Conservation (phyloP, 2,329 filamentous ascomycete species). For the Cucurbitaria berberidis region DNA sequence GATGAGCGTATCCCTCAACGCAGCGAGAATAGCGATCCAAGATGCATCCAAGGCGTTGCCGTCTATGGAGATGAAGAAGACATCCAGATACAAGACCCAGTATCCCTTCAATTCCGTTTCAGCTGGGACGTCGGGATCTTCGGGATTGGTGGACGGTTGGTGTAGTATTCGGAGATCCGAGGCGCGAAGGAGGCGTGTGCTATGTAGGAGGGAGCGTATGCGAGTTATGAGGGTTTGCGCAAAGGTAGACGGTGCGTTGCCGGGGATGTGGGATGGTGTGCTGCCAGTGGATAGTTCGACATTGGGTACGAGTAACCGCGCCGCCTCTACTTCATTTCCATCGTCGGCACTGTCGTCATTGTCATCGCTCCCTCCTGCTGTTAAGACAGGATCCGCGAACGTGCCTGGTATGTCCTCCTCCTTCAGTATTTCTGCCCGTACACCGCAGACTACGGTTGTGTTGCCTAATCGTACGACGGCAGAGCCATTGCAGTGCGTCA, state of each 20-base stretch:
- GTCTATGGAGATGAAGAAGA: slow-evolving; percentile 92
- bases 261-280: slow-evolving; percentile 83
- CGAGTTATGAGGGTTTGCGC: slow-evolving; percentile 87
- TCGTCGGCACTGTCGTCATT: slow-evolving; percentile 29
- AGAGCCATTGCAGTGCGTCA: slow-evolving; percentile 89
- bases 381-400: slow-evolving; percentile 33
- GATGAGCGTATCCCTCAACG: slow-evolving; percentile 76
- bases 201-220: slow-evolving; percentile 77
- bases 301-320: slow-evolving; percentile 87
- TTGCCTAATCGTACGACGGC: slow-evolving; percentile 87
- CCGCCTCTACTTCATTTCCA: slow-evolving; percentile 50
- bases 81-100: slow-evolving; percentile 93
- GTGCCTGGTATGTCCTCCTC: slow-evolving; percentile 76
- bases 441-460: slow-evolving; percentile 92
- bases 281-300: slow-evolving; percentile 91
- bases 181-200: slow-evolving; percentile 68
- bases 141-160: slow-evolving; percentile 54
- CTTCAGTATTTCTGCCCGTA: slow-evolving; percentile 83
- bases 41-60: slow-evolving; percentile 91
- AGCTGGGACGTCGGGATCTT: slow-evolving; percentile 56
- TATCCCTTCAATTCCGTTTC: slow-evolving; percentile 74
- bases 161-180: slow-evolving; percentile 77
- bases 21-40: slow-evolving; percentile 83
- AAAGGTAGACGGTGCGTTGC: slow-evolving; percentile 76
- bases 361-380: slow-evolving; percentile 14